Base-by-base conservation (phyloP, 2,329 filamentous ascomycete genomes). In the Xylaria sp. region DNA sequence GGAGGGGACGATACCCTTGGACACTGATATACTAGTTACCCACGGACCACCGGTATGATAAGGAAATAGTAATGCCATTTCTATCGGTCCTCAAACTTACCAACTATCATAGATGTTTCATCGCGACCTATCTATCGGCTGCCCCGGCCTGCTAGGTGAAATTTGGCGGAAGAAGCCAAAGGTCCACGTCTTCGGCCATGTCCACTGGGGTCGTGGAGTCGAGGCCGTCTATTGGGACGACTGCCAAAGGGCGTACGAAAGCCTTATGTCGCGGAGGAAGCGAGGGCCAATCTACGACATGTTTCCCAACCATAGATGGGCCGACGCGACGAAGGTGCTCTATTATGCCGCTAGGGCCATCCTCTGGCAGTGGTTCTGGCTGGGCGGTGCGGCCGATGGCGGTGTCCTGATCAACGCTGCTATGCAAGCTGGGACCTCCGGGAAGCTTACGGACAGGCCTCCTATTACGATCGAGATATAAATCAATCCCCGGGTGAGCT, bases 121-220 rank as follows among this genome's bases (percentile, higher is more conserved):
- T 77, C 83, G 90, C 39, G 91, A 91, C 72, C 85, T 89, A 59
- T 88, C 85, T 2, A 81, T 93, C 53, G 93, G 93, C 64, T 94
- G 92, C 72, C 87, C 89, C 6, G 85, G 87, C 64, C 85, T 97
- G 5, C 84, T 95, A 5, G 80, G 84, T 14, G 93, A 97, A 75
- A 79, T 92, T 19, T 93, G 91, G 89, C 87, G 91, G 42, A 88
- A 93, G 11, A 89, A 88, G 69, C 94, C 94, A 0, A 83, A 83
- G 12, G 82, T 97, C 14, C 93, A 97, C 79, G 86, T 97, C 56
- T 97, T 96, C 78, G 94, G 93, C 0, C 94, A 97, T 79, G 86
- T 94, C 27, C 94, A 97, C 81, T 91, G 86, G 75, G 92, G 89
- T 8, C 87, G 91, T 54, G 94, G 93, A 17, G 83, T 83, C 51